Conservation (phyloP, 2,329 filamentous ascomycete genomes). For the Paramyrothecium sp. region DNA sequence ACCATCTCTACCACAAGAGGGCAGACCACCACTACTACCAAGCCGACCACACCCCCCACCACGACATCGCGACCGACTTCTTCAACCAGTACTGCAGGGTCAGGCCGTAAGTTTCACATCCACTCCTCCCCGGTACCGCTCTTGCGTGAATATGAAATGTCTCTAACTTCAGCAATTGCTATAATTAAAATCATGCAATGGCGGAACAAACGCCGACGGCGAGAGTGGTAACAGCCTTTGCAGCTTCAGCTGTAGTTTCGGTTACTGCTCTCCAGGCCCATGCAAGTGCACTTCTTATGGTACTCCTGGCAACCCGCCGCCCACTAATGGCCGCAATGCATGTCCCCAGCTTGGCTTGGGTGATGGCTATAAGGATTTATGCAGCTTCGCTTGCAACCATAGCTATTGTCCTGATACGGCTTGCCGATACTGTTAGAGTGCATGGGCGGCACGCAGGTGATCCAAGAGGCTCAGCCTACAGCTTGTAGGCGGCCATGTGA, state of each 20-base stretch:
- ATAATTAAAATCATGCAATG: constrained; percentile 15
- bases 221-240: constrained; percentile 33
- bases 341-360: constrained; percentile 29
- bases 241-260: constrained; percentile 25
- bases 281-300: constrained; percentile 33
- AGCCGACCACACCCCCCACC: neutral
- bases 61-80: neutral
- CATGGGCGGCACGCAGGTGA: neutral
- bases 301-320: constrained; percentile 19
- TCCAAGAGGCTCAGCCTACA: neutral
- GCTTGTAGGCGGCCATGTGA: neutral
- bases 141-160: neutral
- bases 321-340: constrained; percentile 23
- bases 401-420: constrained; percentile 40
- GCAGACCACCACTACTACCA: constrained; percentile 24
- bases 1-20: constrained; percentile 11
- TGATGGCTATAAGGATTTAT: constrained; percentile 41
- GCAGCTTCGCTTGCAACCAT: constrained; percentile 43
- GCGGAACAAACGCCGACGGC: constrained; percentile 25
- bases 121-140: neutral
- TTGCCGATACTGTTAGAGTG: constrained; percentile 10
- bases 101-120: constrained; percentile 6
- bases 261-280: constrained; percentile 29
- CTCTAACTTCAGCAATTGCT: neutral
- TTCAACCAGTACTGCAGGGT: constrained; percentile 5